Evolutionary conservation across 2,329 filamentous ascomycete genomes (phyloP).

Genomic region (Scedosporium apiospermum): DNA sequence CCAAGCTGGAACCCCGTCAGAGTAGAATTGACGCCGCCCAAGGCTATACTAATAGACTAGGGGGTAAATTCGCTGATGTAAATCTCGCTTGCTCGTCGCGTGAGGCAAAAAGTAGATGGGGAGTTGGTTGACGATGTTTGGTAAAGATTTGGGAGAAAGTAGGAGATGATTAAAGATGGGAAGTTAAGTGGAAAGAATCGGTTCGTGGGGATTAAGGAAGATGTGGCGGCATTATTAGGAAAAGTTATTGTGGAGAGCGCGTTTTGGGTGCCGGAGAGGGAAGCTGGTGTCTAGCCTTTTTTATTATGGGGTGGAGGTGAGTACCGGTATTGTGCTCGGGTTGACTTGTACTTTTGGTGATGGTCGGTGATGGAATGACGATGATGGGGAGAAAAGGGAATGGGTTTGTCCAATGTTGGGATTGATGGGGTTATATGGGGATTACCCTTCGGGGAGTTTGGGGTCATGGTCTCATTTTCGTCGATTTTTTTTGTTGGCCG

Average conservation of each 20-base stretch:
- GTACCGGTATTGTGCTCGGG: background rate
- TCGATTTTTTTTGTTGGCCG: constrained; percentile 19
- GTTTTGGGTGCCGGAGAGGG: background rate
- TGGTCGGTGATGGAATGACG: constrained; percentile 9
- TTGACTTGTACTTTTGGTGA: constrained; percentile 6
- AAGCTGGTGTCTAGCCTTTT: background rate
- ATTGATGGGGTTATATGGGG: constrained; percentile 17
- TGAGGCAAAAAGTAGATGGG: background rate
- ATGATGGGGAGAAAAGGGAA: constrained; percentile 12
- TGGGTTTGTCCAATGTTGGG: constrained; percentile 11
- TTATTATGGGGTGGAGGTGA: background rate
- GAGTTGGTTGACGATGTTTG: background rate
- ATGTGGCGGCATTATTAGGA: constrained; percentile 5
- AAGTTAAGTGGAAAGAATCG: background rate
- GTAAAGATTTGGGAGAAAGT: background rate
- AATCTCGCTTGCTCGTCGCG: background rate
- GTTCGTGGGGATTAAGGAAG: background rate
- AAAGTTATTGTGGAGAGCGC: background rate
- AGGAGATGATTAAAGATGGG: background rate
- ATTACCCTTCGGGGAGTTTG: constrained; percentile 25
- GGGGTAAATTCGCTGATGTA: background rate
- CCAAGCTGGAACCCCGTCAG: too few species aligned
- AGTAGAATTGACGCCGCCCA: too few species aligned
- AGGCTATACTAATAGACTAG: background rate
- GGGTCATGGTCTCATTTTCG: constrained; percentile 30